Conservation (phyloP, 768 basidiomycete species). For the Lyophyllum semitale region DNA sequence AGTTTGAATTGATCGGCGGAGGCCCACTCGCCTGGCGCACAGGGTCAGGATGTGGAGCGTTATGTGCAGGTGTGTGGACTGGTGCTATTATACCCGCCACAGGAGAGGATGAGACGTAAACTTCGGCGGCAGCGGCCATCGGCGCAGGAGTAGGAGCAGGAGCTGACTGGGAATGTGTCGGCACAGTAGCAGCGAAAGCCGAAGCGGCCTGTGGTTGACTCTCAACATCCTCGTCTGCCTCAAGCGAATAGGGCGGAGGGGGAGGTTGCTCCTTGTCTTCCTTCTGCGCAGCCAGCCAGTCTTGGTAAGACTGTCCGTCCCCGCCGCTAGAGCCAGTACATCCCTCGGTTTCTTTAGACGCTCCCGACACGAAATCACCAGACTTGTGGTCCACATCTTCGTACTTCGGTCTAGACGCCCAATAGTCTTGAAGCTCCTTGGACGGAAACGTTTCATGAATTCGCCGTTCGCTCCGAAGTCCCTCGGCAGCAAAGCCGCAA, state of each 20-base stretch:
- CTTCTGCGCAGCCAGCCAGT: conserved; percentile 50
- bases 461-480: conserved; percentile 61
- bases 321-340: conserved; percentile 13
- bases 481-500: conserved; percentile 71
- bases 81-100: conserved; percentile 6
- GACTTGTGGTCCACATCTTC: conserved; percentile 40
- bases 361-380: conserved; percentile 33
- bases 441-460: conserved; percentile 65
- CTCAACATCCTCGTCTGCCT: conserved; percentile 37
- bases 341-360: neutral
- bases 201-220: conserved; percentile 6
- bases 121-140: neutral
- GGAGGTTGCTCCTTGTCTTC: conserved; percentile 53
- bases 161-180: conserved; percentile 1
- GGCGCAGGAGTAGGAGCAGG: neutral
- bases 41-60: neutral
- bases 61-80: neutral
- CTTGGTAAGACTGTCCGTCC: conserved; percentile 39
- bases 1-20: conserved; percentile 15
- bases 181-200: conserved; percentile 4
- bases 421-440: conserved; percentile 77
- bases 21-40: conserved; percentile 12
- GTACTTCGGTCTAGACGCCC: conserved; percentile 61
- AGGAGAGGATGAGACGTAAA: neutral
- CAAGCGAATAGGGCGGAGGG: conserved; percentile 70